phyloP scores from a whole-genome alignment of 2,329 filamentous ascomycete species.

The Xylogone sp. region DNA sequence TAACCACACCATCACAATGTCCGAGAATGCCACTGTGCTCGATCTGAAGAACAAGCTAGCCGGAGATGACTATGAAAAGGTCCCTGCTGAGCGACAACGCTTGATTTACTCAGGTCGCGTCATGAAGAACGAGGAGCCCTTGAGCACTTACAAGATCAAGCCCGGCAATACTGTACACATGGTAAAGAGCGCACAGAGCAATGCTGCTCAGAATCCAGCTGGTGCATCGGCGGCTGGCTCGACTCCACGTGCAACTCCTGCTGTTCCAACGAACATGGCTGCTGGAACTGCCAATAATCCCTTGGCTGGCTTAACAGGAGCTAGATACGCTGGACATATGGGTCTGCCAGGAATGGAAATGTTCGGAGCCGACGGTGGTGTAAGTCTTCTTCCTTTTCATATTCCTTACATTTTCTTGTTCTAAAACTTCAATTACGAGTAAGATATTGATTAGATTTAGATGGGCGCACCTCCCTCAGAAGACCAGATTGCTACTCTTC shows the following conservation, averaged over 20 bases:
- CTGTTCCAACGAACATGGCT: slow-evolving; percentile 73
- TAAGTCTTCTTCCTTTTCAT: slow-evolving; percentile 47
- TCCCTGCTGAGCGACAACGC: slow-evolving; percentile 83
- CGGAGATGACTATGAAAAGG: slow-evolving; percentile 75
- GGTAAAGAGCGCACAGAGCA: slow-evolving; percentile 90
- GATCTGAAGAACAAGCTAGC: slow-evolving; percentile 91
- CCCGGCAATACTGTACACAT: slow-evolving; percentile 92
- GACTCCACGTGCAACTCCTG: slow-evolving; percentile 47
- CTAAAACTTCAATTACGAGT: too few relatives aligned
- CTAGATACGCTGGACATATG: slow-evolving; percentile 87
- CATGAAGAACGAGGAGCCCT: slow-evolving; percentile 87
- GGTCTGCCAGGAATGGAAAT: slow-evolving; percentile 82
- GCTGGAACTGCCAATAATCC: slow-evolving; percentile 84
- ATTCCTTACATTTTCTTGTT: neutral
- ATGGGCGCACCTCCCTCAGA: slow-evolving; percentile 85
- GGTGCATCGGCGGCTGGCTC: slow-evolving; percentile 38
- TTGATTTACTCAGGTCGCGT: slow-evolving; percentile 97
- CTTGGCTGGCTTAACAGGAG: slow-evolving; percentile 84
- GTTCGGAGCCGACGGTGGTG: slow-evolving; percentile 92
- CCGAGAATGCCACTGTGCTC: slow-evolving; percentile 69
- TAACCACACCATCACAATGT: slow-evolving; percentile 78
- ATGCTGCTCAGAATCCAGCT: slow-evolving; percentile 43
- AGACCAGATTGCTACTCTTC: slow-evolving; percentile 78
- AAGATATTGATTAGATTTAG: slow-evolving; percentile 38
- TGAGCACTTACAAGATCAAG: slow-evolving; percentile 91